Evolutionary conservation across 208 protist species (phyloP).

Genomic region (Blastocrithidia nonstop): DNA sequence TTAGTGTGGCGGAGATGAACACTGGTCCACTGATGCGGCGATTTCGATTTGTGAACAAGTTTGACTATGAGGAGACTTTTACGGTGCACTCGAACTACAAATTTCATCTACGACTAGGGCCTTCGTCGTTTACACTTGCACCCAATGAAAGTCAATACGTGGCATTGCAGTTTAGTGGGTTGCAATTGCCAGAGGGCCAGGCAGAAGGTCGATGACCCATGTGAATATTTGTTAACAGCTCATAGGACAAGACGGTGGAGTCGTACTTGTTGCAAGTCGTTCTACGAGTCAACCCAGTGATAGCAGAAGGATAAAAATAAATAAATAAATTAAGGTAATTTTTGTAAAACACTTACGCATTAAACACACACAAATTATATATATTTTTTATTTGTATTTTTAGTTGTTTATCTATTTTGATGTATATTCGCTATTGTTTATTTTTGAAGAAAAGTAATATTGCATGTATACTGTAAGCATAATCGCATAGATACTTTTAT

Average conservation of each 20-base stretch:
- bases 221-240: constrained; percentile 85
- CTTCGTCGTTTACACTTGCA: constrained; percentile 49
- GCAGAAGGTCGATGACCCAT: constrained; percentile 77
- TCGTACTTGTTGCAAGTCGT: constrained; percentile 76
- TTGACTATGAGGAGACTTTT: constrained; percentile 50
- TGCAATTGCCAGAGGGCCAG: constrained; percentile 54
- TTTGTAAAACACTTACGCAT: not conserved
- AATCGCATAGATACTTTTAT: too few relatives aligned
- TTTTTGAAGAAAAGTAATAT: too few relatives aligned
- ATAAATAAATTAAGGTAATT: too few relatives aligned
- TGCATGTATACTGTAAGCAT: too few relatives aligned
- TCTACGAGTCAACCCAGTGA: constrained; percentile 41
- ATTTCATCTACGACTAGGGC: constrained; percentile 54
- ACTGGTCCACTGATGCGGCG: constrained; percentile 61
- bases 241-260: constrained; percentile 69
- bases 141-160: constrained; percentile 64
- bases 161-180: constrained; percentile 51
- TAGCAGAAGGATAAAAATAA: too few relatives aligned
- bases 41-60: constrained; percentile 56
- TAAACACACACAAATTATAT: not conserved
- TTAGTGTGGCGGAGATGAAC: constrained; percentile 34
- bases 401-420: not conserved
- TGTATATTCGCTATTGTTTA: not conserved
- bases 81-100: constrained; percentile 77
- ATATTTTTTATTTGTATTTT: too few relatives aligned